Base-by-base conservation (phyloP, 148 eudicot species). In the Pouteria glomerata region DNA sequence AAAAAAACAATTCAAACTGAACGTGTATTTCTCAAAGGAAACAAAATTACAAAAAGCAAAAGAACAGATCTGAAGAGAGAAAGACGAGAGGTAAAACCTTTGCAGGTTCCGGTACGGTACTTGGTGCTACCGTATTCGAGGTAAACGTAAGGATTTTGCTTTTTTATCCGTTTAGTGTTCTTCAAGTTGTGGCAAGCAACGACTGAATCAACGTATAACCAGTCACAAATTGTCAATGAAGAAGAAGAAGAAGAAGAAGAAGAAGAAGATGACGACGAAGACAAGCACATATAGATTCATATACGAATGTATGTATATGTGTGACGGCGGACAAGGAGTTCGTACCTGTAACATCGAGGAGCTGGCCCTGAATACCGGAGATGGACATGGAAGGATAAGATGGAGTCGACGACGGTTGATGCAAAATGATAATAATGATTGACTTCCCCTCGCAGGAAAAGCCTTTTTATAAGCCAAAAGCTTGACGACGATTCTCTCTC, bases 111-210 rank as follows among this genome's bases (percentile, higher is more conserved):
- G 53, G 97, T 90, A 41, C 97, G 92, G 63, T 60, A 86, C 70
- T 87, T 90, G 73, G 80, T 79, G 73, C 76, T 80, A 47, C 78
- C 95, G 60, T 93, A 93, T 81, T 93, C 95, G 63, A 93, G 81
- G 73, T 83, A 82, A 77, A 89, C 90, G 59, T 87, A 89, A 16
- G 97, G 97, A 79, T 91, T 92, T 80, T 91, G 92, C 73, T 92
- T 85, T 53, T 95, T 87, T 18, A 91, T 76, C 97, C 95, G 89
- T 80, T 91, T 95, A 0, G 97, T 91, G 65, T 91, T 95, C 66
- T 89, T 91, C 89, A 91, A 82, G 71, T 87, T 87, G 55, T 57
- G 58, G 35, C 97, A 87, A 23, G 81, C 90, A 51, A 89, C 92
- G 60, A 91, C 97, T 91, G 84, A 41, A 81, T 24, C 33, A 65